Base-by-base conservation (phyloP, 441 rosid genomes). In the Monsonia emarginata region DNA sequence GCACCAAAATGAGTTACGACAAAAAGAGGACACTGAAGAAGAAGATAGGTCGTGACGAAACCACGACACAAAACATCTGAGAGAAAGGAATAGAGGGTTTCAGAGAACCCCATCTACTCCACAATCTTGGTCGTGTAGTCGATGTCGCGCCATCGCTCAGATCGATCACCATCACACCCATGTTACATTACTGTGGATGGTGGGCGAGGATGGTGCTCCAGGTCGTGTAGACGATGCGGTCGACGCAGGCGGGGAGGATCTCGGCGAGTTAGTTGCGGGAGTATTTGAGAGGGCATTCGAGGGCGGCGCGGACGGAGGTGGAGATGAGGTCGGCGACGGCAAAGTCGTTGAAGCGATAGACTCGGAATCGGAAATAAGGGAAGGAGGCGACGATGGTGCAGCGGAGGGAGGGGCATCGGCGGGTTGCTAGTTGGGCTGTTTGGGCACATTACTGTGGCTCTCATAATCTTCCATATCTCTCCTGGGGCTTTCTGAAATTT, bases 61-160 rank as follows among this genome's bases (percentile, higher is more conserved):
- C n/a, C n/a, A n/a, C n/a, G n/a, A n/a, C n/a, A n/a, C n/a, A n/a
- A n/a, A n/a, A n/a, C n/a, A n/a, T n/a, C n/a, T n/a, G n/a, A n/a
- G n/a, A n/a, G n/a, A n/a, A n/a, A n/a, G n/a, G n/a, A n/a, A n/a
- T n/a, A n/a, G n/a, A n/a, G n/a, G n/a, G n/a, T n/a, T n/a, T n/a
- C n/a, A n/a, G n/a, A n/a, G n/a, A n/a, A n/a, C n/a, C n/a, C 90
- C 98, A 92, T 92, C 98, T 97, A 90, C 22, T 92, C 97, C 68
- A 85, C 97, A n/a, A 93, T 90, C 78, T 80, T 87, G 21, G 80
- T 72, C 0, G 92, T 90, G 79, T 81, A 90, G 40, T 84, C 89
- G 2, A 95, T 95, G 0, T 48, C 79, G 0, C 96, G 84, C 98
- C 98, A 93, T 63, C 92, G 72, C 26, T 80, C 2, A 88, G 89